phyloP scores from a whole-genome alignment of 2,329 filamentous ascomycete genomes.

The Canariomyces notabilis region DNA sequence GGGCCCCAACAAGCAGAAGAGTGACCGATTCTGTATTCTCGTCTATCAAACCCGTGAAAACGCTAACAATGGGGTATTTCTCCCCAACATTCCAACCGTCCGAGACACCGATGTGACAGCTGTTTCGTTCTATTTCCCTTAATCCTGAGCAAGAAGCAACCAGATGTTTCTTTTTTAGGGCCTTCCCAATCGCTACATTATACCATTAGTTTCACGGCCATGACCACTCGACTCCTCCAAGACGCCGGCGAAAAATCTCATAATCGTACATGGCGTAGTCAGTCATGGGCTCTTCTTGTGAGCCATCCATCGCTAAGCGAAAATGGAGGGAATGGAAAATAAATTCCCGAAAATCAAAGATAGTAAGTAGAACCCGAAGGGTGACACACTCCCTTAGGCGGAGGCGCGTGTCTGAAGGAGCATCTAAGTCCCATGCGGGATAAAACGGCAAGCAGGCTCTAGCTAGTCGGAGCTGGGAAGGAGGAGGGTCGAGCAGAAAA shows the following conservation, averaged over 20 bases:
- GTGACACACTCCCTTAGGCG: neutral
- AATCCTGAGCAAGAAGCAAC: neutral
- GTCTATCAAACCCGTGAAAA: too few species aligned
- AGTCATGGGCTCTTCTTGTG: slow-evolving; percentile 10
- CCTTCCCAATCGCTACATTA: neutral
- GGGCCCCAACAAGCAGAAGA: too few species aligned
- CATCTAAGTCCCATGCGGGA: neutral
- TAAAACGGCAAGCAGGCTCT: neutral
- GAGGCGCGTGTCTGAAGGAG: neutral
- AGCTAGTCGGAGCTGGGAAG: slow-evolving; percentile 27
- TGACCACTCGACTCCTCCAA: neutral
- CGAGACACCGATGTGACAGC: too few species aligned
- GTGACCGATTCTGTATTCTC: too few species aligned
- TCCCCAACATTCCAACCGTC: too few species aligned
- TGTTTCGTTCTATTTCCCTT: neutral
- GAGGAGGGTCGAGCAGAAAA: slow-evolving; percentile 41
- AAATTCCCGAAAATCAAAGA: too few species aligned
- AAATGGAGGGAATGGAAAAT: too few species aligned
- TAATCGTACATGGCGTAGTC: slow-evolving; percentile 15
- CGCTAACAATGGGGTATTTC: too few species aligned
- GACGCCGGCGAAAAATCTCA: neutral
- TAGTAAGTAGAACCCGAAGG: too few species aligned
- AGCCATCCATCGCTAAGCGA: neutral
- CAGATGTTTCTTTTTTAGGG: neutral
- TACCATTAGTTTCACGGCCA: slow-evolving; percentile 12